A percentile compares a stretch with the other conserved stretches of the same genome.
Conservation (phyloP, 345 rosid genomes). For the Melaleuca alternifolia region DNA sequence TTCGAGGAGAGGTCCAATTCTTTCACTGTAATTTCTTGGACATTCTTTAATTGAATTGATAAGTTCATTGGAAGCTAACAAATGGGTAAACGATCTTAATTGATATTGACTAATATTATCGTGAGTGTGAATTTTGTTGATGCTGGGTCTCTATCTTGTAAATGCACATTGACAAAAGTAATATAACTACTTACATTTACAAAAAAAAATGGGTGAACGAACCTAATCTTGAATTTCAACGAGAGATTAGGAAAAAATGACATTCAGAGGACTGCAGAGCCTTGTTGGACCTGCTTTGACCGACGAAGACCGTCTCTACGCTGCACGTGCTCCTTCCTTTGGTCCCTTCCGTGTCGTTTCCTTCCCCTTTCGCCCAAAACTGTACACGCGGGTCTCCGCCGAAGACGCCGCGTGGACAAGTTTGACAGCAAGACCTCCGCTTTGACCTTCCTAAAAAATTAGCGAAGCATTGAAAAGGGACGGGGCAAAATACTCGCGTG, state of each 20-base stretch:
- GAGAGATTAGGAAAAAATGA: not conserved
- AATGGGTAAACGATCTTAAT: not conserved
- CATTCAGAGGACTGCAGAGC: not conserved
- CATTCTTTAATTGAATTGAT: not conserved
- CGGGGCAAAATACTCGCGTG: not conserved
- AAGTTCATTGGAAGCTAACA: not conserved
- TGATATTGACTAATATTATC: too few species aligned
- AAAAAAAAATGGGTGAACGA: not conserved
- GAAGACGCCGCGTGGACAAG: not conserved
- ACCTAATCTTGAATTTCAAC: not conserved
- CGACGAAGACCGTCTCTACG: not conserved
- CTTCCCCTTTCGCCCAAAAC: not conserved
- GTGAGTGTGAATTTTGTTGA: too few species aligned
- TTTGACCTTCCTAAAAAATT: not conserved
- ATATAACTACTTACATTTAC: too few species aligned
- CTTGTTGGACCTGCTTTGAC: not conserved
- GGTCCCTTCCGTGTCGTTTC: not conserved
- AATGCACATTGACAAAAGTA: too few species aligned
- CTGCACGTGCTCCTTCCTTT: not conserved
- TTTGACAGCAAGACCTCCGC: not conserved
- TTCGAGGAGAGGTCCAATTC: not conserved
- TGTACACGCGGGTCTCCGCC: not conserved
- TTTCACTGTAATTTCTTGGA: not conserved
- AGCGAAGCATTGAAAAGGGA: not conserved
- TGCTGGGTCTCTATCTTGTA: too few species aligned